Conservation (phyloP, 2,329 filamentous ascomycete species). For the Trichoderma atrobrunneum region DNA sequence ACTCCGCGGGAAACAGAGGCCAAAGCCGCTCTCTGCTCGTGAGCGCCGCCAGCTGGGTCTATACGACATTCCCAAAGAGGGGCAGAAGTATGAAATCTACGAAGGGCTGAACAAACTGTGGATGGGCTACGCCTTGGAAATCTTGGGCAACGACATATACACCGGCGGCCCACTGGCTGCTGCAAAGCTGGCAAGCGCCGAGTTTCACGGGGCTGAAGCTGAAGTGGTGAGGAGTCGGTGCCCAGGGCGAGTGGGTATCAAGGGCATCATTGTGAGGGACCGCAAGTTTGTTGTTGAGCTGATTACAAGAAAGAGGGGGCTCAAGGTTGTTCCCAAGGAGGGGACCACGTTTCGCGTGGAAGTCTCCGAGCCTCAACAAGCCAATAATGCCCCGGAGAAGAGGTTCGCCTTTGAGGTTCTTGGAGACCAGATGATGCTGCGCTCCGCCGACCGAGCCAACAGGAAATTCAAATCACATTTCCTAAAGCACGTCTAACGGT, state of each 20-base stretch:
- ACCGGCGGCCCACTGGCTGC: constrained; percentile 58
- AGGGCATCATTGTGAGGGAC: constrained; percentile 86
- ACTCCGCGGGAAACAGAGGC: constrained; percentile 49
- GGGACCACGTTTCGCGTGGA: constrained; percentile 79
- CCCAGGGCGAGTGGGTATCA: constrained; percentile 75
- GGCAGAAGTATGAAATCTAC: constrained; percentile 67
- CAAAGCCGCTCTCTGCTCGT: constrained; percentile 71
- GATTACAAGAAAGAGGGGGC: constrained; percentile 65
- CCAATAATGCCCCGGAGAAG: constrained; percentile 21
- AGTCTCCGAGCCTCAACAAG: constrained; percentile 47
- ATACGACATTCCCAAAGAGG: constrained; percentile 68
- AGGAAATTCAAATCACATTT: constrained; percentile 90
- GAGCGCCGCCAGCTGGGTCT: constrained; percentile 72
- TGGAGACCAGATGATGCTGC: constrained; percentile 80
- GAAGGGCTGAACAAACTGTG: constrained; percentile 75
- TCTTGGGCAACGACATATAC: constrained; percentile 63
- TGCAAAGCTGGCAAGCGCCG: constrained; percentile 77
- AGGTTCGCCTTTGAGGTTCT: constrained; percentile 76
- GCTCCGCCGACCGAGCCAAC: constrained; percentile 80
- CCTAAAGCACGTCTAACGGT: constrained; percentile 61
- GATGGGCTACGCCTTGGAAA: constrained; percentile 79
- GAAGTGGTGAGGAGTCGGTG: constrained; percentile 82
- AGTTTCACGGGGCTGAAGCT: constrained; percentile 84
- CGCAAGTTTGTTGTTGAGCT: constrained; percentile 83
- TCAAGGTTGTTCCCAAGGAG: constrained; percentile 87